Percentiles rank a stretch among this genome's conserved stretches.
Evolutionary conservation across 2,329 filamentous ascomycete species (phyloP).

Genomic region (Blumeria graminis): DNA sequence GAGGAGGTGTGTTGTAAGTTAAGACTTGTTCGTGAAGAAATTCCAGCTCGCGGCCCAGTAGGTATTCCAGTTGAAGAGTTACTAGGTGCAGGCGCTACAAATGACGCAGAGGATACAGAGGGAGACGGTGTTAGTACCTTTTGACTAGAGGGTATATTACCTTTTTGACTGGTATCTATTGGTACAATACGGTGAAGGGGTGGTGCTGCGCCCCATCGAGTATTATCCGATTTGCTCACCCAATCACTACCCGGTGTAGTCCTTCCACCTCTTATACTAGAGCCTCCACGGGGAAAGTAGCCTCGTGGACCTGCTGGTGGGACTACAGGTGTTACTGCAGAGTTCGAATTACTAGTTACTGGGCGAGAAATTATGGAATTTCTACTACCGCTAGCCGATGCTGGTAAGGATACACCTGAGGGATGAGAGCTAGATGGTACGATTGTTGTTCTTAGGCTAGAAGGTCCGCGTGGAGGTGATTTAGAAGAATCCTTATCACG

Average conservation of each 20-base stretch:
- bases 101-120: slow-evolving; percentile 8
- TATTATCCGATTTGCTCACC: slow-evolving; percentile 9
- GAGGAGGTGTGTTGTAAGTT: slow-evolving; percentile 9
- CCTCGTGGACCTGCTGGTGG: slow-evolving; percentile 16
- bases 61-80: slow-evolving; percentile 12
- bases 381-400: slow-evolving; percentile 1
- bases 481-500: slow-evolving; percentile 12
- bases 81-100: slow-evolving; percentile 10
- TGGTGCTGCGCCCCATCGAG: slow-evolving; percentile 12
- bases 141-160: slow-evolving; percentile 6
- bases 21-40: slow-evolving; percentile 8
- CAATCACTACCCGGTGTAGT: slow-evolving; percentile 12
- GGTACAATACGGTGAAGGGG: slow-evolving; percentile 4
- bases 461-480: slow-evolving; percentile 15
- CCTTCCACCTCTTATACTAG: slow-evolving; percentile 12
- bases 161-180: slow-evolving; percentile 2
- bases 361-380: not conserved
- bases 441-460: slow-evolving; percentile 12
- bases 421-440: slow-evolving; percentile 13
- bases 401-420: slow-evolving; percentile 10
- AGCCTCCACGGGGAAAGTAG: slow-evolving; percentile 11
- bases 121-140: slow-evolving; percentile 11
- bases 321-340: slow-evolving; percentile 3
- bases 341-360: slow-evolving; percentile 6
- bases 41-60: slow-evolving; percentile 13